Percentiles rank a stretch among this genome's conserved stretches.
phyloP scores from a whole-genome alignment of 2,329 filamentous ascomycete genomes.

The Claviceps arundinis region DNA sequence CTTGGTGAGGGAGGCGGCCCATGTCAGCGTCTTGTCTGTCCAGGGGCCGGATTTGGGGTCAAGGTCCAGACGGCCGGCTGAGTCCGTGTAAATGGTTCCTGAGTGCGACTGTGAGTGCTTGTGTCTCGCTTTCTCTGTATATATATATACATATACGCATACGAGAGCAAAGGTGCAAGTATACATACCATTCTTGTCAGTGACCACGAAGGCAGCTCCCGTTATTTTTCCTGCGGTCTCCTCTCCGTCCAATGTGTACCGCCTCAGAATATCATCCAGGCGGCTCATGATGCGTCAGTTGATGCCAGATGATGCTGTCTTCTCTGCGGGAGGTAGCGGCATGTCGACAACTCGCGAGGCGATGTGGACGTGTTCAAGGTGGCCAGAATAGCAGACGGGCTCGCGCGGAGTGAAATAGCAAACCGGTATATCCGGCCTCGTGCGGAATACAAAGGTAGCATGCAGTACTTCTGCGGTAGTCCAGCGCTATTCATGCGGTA shows the following conservation, averaged over 20 bases:
- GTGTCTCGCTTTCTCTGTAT: no score
- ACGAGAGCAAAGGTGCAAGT: neutral
- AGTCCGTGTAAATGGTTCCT: conserved; percentile 23
- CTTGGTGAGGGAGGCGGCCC: conserved; percentile 30
- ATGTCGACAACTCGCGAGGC: no score
- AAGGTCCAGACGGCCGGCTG: conserved; percentile 23
- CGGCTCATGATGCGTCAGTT: conserved; percentile 12
- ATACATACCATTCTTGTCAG: conserved; percentile 17
- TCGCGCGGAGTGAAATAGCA: no score
- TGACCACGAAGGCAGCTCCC: conserved; percentile 23
- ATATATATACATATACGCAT: neutral
- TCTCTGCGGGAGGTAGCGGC: no score
- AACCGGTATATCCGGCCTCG: no score
- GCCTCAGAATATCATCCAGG: conserved; percentile 17
- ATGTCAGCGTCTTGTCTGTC: conserved; percentile 19
- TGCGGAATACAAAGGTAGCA: no score
- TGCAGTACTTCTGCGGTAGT: no score
- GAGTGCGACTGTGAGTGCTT: no score
- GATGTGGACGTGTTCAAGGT: no score
- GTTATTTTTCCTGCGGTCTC: conserved; percentile 21
- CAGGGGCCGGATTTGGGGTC: conserved; percentile 17
- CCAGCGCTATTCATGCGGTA: no score
- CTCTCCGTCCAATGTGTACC: conserved; percentile 15
- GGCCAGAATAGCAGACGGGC: no score
- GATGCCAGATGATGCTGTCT: no score